Conservation (phyloP, 1,284 basidiomycete species). For the Cryptococcus wingfieldii region DNA sequence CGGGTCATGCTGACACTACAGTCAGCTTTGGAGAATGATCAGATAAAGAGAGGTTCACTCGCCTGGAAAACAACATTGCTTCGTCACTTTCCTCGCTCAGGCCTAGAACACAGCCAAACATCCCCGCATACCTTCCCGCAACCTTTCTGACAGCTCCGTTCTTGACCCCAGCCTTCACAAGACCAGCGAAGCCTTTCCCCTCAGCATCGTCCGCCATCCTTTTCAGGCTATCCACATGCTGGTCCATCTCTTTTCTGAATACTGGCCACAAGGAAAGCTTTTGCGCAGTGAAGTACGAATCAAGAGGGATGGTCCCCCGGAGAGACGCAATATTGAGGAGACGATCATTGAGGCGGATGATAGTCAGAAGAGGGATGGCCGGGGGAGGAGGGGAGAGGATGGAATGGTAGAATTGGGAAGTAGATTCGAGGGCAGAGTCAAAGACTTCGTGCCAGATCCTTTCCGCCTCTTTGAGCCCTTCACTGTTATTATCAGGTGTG, state of each 20-base stretch:
- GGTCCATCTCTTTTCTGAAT: conserved; percentile 82
- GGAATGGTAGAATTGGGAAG: conserved; percentile 49
- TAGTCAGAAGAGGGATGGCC: conserved; percentile 69
- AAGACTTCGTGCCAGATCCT: conserved; percentile 82
- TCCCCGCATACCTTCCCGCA: conserved; percentile 64
- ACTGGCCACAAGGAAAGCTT: conserved; percentile 83
- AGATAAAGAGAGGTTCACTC: conserved; percentile 8
- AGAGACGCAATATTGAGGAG: conserved; percentile 65
- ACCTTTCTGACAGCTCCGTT: conserved; percentile 59
- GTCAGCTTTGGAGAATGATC: not conserved
- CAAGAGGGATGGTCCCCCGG: conserved; percentile 70
- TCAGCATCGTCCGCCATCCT: conserved; percentile 70
- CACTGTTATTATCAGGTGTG: not conserved
- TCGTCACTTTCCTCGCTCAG: conserved; percentile 79
- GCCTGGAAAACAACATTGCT: conserved; percentile 93
- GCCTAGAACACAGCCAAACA: conserved; percentile 75
- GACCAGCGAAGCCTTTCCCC: conserved; percentile 40
- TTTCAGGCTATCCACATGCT: conserved; percentile 72
- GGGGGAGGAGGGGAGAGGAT: conserved; percentile 56
- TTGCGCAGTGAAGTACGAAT: conserved; percentile 70
- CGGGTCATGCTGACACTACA: conserved; percentile 62
- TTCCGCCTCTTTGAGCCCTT: conserved; percentile 41
- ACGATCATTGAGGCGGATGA: conserved; percentile 81
- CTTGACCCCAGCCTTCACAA: conserved; percentile 62
- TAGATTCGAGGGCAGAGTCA: conserved; percentile 80